These are phyloP conservation scores for Colletotrichum incanum DNA, from an alignment of 2,329 filamentous ascomycete genomes.

Conservation along the genomic window DNA sequence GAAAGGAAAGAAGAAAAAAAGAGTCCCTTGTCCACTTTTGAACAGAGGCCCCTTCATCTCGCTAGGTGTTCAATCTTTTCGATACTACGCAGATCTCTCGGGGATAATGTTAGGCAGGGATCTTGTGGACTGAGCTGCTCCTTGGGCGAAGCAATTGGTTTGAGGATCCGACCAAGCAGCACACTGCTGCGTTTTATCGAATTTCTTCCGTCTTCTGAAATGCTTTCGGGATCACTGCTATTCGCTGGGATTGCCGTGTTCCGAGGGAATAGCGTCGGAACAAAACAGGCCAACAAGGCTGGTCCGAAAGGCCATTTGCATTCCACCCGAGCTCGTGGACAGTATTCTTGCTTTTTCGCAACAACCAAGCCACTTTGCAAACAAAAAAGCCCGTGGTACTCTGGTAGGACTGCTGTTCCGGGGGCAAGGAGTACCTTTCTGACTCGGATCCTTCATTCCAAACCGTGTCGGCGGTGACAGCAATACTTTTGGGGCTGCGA, in stretches of 20 bases:
- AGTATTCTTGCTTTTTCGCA: conserved; percentile 28
- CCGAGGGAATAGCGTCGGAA: not conserved
- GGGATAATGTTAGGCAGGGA: not conserved
- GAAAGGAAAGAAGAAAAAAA: not conserved
- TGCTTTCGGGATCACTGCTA: not conserved
- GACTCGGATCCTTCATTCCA: conserved; percentile 35
- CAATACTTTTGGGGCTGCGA: not conserved
- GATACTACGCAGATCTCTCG: not conserved
- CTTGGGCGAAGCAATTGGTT: not conserved
- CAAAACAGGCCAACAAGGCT: not conserved
- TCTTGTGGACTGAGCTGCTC: not conserved
- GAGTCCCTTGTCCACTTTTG: not conserved
- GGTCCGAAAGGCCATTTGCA: not conserved
- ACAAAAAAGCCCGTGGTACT: not conserved
- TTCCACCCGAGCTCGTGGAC: conserved; percentile 20
- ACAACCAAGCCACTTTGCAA: conserved; percentile 31
- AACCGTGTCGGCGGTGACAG: conserved; percentile 19
- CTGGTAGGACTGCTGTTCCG: not conserved
- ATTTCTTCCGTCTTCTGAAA: not conserved
- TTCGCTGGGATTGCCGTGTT: conserved; percentile 18
- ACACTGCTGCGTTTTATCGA: not conserved
- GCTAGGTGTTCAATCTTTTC: conserved; percentile 2
- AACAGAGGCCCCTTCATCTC: conserved; percentile 23
- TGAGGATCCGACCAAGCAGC: not conserved
- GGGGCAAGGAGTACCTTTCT: conserved; percentile 4